These are phyloP conservation scores for Bryoerythrophyllum caledonicum DNA, from an alignment of 225 moss, liverwort and hornwort species.

Conservation along the genomic window DNA sequence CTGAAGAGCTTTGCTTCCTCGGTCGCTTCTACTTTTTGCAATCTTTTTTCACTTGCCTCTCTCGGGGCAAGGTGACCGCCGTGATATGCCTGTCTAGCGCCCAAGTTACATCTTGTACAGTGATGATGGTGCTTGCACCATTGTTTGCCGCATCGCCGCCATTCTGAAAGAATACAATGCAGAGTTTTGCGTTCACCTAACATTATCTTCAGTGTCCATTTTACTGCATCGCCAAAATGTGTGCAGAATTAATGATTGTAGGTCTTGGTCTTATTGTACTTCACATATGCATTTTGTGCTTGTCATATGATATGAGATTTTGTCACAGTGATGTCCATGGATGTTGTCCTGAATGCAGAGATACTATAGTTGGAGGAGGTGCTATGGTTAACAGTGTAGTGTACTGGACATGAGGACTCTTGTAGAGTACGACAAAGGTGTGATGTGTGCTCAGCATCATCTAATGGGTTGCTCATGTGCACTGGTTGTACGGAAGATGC, in stretches of 20 bases:
- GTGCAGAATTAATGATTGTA: not conserved
- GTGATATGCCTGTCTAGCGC: constrained; percentile 25
- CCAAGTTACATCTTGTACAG: constrained; percentile 29
- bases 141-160: constrained; percentile 22
- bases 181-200: constrained; percentile 1
- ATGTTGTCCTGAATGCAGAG: not conserved
- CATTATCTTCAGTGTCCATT: not conserved
- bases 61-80: constrained; percentile 11
- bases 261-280: not conserved
- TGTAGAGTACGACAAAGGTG: not conserved
- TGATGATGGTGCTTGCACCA: constrained; percentile 5
- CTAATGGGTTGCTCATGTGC: not conserved
- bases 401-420: not conserved
- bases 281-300: not conserved
- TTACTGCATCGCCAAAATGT: not conserved
- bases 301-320: not conserved
- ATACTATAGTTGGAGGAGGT: not conserved
- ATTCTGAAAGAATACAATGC: constrained; percentile 23
- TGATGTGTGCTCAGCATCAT: not conserved
- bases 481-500: constrained; percentile 2
- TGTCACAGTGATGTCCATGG: too few relatives aligned
- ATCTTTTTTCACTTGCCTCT: constrained; percentile 36
- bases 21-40: constrained; percentile 39
- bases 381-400: not conserved
- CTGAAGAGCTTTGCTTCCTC: not conserved